Base-by-base conservation (phyloP, 1,139 yeast genomes). In the Yamadazyma dushanensis region DNA sequence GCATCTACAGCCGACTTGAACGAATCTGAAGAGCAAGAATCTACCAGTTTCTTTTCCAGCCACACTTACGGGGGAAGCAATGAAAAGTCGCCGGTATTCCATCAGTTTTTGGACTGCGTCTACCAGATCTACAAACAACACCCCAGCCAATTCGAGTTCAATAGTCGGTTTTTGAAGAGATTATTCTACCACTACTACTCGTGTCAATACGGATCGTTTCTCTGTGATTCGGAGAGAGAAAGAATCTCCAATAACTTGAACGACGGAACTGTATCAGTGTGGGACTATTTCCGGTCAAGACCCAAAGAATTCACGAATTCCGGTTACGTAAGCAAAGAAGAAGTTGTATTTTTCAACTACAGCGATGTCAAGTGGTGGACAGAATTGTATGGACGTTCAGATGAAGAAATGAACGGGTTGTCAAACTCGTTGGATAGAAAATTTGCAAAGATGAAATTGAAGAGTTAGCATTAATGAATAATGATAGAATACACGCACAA, bases 131-230 rank as follows among this genome's bases (percentile, higher is more conserved):
- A 76, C 38, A 63, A 80, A 10, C 96, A 89, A 54, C 73, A 77
- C 45, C 95, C 96, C 0, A 54, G 63, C 1, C 63, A 69, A 31
- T 92, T 92, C 59, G 96, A 92, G 59, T 90, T 82, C 62, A 89
- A 90, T 51, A 96, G 90, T 54, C 66, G 97, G 34, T 89, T 92
- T 51, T 61, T 94, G 46, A 75, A 96, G 49, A 64, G 97, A 34
- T 63, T 92, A 36, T 72, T 88, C 23, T 92, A 92, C 53, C 98
- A 92, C 58, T 68, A 85, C 32, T 88, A 90, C 54, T 86, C 97
- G 1, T 89, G 97, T 54, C 98, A 92, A 56, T 92, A 89, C 57
- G 98, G 98, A 3, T 80, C 96, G 1, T 92, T 92, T 51, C 59
- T 94, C 34, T 80, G 77, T 50, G 85, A 92, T 53, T 73, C 76